Evolutionary conservation across 495 filamentous ascomycete genomes (phyloP), one percentile per base, ranked within the genome.

Genomic region (Rusavskia elegans): DNA sequence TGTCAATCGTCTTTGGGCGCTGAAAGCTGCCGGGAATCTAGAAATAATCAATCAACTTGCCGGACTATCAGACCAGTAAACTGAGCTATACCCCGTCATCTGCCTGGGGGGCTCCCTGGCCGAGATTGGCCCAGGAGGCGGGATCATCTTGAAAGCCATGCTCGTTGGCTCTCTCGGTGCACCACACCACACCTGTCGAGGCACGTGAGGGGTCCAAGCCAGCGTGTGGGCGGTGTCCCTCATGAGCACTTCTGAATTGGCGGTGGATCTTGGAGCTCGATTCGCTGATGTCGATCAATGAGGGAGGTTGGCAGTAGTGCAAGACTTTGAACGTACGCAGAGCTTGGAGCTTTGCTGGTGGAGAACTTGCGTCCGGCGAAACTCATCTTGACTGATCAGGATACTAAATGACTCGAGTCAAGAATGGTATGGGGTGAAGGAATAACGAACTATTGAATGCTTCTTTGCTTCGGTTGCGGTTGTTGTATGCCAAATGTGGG

Each of bases 91-190:
- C n/a, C n/a, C n/a, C 87, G 51, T 95, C 89, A 53, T 94, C 89
- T 53, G 89, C 89, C 64, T 97, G 87, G 9, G 90, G 90, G 45
- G 90, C 90, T 56, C 90, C 90, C 68, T 97, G 90, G 45, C 90
- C 90, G 29, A 97, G 74, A 59, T 97, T 97, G 37, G 89, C 88
- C 90, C 90, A 97, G 50, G 70, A 67, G 1, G 79, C 73, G 32
- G 89, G 90, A 53, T 90, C 74, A 2, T 97, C 89, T 38, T 79
- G 65, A 69, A 83, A 93, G 57, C 87, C 86, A 68, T 85, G 77
- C 59, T 89, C 85, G 57, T 73, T 75, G 27, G 86, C 86, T 49
- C 81, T 78, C 62, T 92, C 86, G 25, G 84, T 89, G 58, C 84
- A 87, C 86, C 86, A 90, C 51, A 92, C 80, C 11, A 92, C 85